Evolutionary conservation across 1,139 yeast species (phyloP).

Genomic region (Pneumocystis wakefieldiae): DNA sequence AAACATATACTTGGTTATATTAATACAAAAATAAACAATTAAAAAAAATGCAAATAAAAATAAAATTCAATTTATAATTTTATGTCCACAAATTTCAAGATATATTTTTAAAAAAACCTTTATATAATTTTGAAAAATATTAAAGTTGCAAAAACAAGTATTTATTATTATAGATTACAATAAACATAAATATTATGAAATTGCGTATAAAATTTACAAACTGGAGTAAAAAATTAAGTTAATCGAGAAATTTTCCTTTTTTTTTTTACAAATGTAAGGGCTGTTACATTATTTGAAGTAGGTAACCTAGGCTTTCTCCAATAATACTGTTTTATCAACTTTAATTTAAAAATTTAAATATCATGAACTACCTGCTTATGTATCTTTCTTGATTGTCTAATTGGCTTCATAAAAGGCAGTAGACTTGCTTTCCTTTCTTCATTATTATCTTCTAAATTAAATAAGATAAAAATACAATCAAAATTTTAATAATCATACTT

Average conservation of each 20-base stretch:
- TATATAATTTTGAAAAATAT: too few species aligned
- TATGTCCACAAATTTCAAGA: too few species aligned
- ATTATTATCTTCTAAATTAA: slow-evolving; percentile 1
- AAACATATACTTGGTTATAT: too few species aligned
- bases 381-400: not conserved
- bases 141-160: too few species aligned
- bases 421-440: not conserved
- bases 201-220: not conserved
- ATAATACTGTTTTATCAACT: not conserved
- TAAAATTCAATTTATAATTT: too few species aligned
- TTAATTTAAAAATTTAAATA: not conserved
- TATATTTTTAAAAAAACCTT: not conserved
- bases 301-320: not conserved
- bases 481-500: not conserved
- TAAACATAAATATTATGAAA: not conserved
- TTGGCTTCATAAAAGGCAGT: not conserved
- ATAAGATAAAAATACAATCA: not conserved
- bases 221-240: not conserved
- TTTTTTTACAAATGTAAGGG: not conserved
- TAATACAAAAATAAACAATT: too few species aligned
- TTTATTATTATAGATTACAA: not conserved
- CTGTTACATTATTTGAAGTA: not conserved
- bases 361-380: not conserved
- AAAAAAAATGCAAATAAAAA: too few species aligned
- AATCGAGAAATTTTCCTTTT: not conserved